Conservation (phyloP, 176 grass and related monocot species). For the Tillandsia leiboldiana region DNA sequence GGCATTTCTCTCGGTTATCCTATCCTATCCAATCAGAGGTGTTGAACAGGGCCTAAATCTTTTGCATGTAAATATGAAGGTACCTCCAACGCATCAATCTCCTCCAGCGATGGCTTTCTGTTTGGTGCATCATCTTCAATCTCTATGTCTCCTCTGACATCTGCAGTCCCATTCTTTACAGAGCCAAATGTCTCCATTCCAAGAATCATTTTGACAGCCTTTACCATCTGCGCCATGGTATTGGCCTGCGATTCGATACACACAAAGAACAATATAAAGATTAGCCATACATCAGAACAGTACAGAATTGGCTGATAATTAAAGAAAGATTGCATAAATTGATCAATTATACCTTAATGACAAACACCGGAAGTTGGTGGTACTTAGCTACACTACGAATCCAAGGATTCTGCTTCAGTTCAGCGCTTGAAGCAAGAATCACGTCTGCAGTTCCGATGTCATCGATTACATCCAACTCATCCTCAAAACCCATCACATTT, state of each 20-base stretch:
- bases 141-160: conserved; percentile 59
- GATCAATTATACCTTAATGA: conserved; percentile 57
- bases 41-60: neutral
- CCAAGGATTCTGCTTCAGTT: conserved; percentile 86
- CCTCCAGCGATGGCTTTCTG: conserved; percentile 83
- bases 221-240: conserved; percentile 94
- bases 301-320: conserved; percentile 1
- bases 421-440: conserved; percentile 78
- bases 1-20: too few species aligned
- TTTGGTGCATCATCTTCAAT: conserved; percentile 88
- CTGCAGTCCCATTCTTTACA: conserved; percentile 19
- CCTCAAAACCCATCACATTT: conserved; percentile 78
- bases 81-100: conserved; percentile 96
- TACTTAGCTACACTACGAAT: conserved; percentile 75
- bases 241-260: conserved; percentile 36
- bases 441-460: conserved; percentile 73
- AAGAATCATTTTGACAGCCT: conserved; percentile 94
- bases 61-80: neutral
- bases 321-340: conserved; percentile 13
- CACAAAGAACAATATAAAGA: conserved; percentile 12
- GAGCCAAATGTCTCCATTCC: conserved; percentile 38
- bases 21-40: too few species aligned
- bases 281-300: conserved; percentile 29
- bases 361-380: conserved; percentile 76
- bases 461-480: conserved; percentile 75